Evolutionary conservation across 2,329 filamentous ascomycete genomes (phyloP), one percentile per base, ranked within the genome.

Genomic region (Pyrenophora tritici-repentis): DNA sequence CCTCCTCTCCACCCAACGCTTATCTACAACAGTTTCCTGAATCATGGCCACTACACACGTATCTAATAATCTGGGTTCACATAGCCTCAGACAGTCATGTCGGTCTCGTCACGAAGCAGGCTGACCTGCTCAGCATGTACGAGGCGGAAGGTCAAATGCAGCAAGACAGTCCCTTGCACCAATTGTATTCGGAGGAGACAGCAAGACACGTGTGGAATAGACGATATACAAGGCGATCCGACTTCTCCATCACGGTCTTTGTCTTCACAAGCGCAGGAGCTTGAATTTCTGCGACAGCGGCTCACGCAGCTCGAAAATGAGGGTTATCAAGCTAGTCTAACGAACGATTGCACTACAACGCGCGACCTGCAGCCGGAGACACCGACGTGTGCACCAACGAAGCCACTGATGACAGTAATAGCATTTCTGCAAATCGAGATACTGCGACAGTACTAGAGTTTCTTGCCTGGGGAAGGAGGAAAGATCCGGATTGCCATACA

Each of bases 401-500:
- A 6, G 8, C 24, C 8, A 10, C 9, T 6, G 7, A 26, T 26
- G 3, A 26, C 24, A 6, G 6, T 26, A 10, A 7, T 26, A 26
- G 24, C 6, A 26, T 26, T 10, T 7, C 24, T 26, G 24, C 24
- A 6, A 4, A 65, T 48, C 74, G 68, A 61, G 75, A 77, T 63
- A 76, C 76, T 1, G 76, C 75, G 2, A 77, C 76, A 1, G 76
- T 79, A 2, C 67, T 79, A 1, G 77, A 80, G 42, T 79, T 78
- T 13, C 38, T 79, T 3, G 76, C 76, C 1, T 79, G 78, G 77
- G 77, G 78, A 4, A 71, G 76, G 16, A 67, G 73, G 34, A 79
- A 79, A 57, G 73, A 79, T 32, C 53, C 53, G 18, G 17, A 47
- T 32, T 50, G 46, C n/a, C 44, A 50, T 33, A 29, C 39, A 26